These are phyloP conservation scores for Mortierella sp. DNA, from an alignment of 371 early-diverging fungal genomes.

Conservation along the genomic window DNA sequence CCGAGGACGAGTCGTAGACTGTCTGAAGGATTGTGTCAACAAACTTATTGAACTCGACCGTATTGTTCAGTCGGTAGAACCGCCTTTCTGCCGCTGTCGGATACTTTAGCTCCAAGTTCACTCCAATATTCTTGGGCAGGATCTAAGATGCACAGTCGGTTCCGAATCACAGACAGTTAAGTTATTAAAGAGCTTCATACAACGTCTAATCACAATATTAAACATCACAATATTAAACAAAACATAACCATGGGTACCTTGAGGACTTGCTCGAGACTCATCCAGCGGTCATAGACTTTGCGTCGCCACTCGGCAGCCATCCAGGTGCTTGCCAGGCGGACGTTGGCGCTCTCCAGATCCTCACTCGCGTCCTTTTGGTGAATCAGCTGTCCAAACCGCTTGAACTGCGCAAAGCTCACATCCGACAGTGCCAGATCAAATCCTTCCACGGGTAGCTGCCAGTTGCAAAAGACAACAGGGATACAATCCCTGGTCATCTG, in stretches of 20 bases:
- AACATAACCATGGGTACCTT: slow-evolving; percentile 61
- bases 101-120: slow-evolving; percentile 89
- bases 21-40: slow-evolving; percentile 88
- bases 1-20: slow-evolving; percentile 76
- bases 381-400: slow-evolving; percentile 58
- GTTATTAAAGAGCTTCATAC: not conserved
- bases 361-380: slow-evolving; percentile 7
- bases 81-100: slow-evolving; percentile 75
- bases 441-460: slow-evolving; percentile 72
- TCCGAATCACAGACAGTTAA: not conserved
- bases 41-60: slow-evolving; percentile 80
- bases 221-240: too few relatives aligned
- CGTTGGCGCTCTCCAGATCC: slow-evolving; percentile 27
- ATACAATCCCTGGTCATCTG: slow-evolving; percentile 93
- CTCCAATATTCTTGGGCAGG: slow-evolving; percentile 81
- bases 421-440: slow-evolving; percentile 73
- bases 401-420: slow-evolving; percentile 72
- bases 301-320: slow-evolving; percentile 51
- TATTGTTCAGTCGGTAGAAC: slow-evolving; percentile 65
- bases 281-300: slow-evolving; percentile 64
- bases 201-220: too few relatives aligned
- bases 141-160: slow-evolving; percentile 57
- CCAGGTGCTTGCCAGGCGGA: slow-evolving; percentile 25
- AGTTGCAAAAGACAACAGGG: slow-evolving; percentile 88
- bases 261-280: slow-evolving; percentile 84